Evolutionary conservation across 2,329 filamentous ascomycete genomes (phyloP), one percentile per base, ranked within the genome.

Genomic region (Xylogone sp.): DNA sequence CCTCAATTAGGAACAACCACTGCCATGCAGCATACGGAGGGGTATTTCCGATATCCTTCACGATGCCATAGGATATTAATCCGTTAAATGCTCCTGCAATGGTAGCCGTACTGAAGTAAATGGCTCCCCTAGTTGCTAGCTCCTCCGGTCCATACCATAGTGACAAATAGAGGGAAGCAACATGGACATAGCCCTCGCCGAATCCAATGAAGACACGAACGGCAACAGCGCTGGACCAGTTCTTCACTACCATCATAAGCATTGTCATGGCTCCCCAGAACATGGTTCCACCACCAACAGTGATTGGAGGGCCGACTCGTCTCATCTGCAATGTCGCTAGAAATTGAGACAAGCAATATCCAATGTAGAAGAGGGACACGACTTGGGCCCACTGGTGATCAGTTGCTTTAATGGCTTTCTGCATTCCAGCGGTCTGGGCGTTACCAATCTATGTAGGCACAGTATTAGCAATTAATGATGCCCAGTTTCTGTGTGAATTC

Each of bases 1-100:
- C 58, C 50, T 60, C 57, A 24, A 59, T 52, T 3, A 60, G 31
- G 13, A 60, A 53, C 12, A 60, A 44, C 57, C 57, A 61, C 31
- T 52, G 18, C 57, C 56, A 59, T 4, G 52, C 43, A 13, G 10
- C 3, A 34, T 31, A 55, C 16, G 51, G 49, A n/a, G 46, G 21
- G 4, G 29, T 22, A 12, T 45, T 42, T 39, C 51, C 39, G 3
- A 56, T 8, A 46, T 55, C 46, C 22, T 53, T 46, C 20, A 52
- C 42, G 18, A 61, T 52, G 1, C 50, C 57, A 46, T 54, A 58
- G 2, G 57, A 52, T 12, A 61, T 53, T 12, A 59, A 29, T 3
- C 58, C 57, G 49, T 56, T 54, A 42, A 61, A 54, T 3, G 45
- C 47, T 3, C 54, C 54, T 5, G 58, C 55, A 3, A 61, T n/a